Percentiles rank a stretch among this genome's conserved stretches.
These are phyloP conservation scores for Pyricularia pennisetigena DNA, from an alignment of 2,329 filamentous ascomycete species.

Conservation along the genomic window DNA sequence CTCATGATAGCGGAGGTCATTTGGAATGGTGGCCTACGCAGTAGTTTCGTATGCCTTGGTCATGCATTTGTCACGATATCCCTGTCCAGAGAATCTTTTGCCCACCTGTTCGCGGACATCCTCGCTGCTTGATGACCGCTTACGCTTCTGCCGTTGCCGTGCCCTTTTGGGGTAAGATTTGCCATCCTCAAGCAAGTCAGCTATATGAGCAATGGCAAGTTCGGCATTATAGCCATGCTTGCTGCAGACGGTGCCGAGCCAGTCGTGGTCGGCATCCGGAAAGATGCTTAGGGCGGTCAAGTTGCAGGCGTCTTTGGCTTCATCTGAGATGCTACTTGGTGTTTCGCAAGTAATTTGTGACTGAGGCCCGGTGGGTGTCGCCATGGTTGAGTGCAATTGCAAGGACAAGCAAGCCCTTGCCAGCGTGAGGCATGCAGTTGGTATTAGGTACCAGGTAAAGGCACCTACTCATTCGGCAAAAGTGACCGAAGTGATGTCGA, in stretches of 20 bases:
- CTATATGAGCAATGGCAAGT: conserved; percentile 24
- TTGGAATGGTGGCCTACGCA: neutral
- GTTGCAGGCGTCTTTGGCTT: conserved; percentile 15
- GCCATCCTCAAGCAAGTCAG: conserved; percentile 29
- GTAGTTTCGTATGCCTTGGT: conserved; percentile 8
- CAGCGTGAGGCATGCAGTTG: neutral
- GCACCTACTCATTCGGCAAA: neutral
- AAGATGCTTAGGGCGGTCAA: conserved; percentile 25
- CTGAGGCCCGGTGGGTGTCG: neutral
- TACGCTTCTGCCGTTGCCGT: conserved; percentile 26
- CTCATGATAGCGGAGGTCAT: neutral
- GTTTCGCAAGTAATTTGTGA: neutral
- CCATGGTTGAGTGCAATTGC: neutral
- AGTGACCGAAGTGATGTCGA: neutral
- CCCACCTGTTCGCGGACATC: conserved; percentile 10
- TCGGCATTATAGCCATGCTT: conserved; percentile 19
- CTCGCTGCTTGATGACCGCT: conserved; percentile 18
- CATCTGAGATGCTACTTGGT: neutral
- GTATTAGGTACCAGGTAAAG: neutral
- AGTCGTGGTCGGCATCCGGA: conserved; percentile 33
- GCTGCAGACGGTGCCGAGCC: conserved; percentile 19
- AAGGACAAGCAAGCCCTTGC: neutral
- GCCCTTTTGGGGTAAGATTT: conserved; percentile 23
- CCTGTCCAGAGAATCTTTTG: conserved; percentile 13
- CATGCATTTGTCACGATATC: conserved; percentile 9